Base-by-base conservation (phyloP, 495 filamentous ascomycete species). In the Xylaria sp. region DNA sequence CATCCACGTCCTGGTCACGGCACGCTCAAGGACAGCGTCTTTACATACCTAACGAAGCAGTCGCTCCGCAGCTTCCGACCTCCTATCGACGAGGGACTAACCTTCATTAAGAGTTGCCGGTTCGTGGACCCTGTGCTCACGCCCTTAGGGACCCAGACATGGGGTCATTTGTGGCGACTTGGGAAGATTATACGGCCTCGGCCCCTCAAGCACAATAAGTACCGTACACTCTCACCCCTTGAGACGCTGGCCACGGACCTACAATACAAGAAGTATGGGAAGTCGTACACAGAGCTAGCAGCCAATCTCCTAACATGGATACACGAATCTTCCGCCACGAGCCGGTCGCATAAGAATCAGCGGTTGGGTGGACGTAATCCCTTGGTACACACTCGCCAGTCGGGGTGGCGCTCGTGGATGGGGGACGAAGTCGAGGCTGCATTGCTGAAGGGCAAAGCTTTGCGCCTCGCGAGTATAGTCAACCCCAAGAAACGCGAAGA, bases 91-190 rank as follows among this genome's bases (percentile, higher is more conserved):
- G 67, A 75, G 29, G 69, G 66, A 1, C 75, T 78, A 0, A 79
- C 75, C 15, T 81, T 81, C 63, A 81, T 78, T 41, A 79, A 76
- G 48, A 76, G 75, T 64, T 81, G 79, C 63, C 77, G 79, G 35
- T 78, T 81, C 52, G 46, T 71, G 35, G 57, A 77, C 15, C 75
- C 76, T 9, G n/a, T 33, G 43, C 73, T 79, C 31, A 77, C 75
- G 5, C 5, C 37, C 19, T 70, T 64, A 5, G 79, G 79, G 37
- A 75, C 73, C 1, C 41, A 53, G 31, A 78, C 77, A 2, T 59
- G 29, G 21, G 79, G 79, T 33, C 72, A 77, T 71, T 66, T 81
- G 21, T 81, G 79, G 79, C 78, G 72, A 41, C 62, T 79, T 1
- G 71, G 76, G 37, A 77, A 76, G 57, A 59, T 78, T 26, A 79